phyloP scores from a whole-genome alignment of 208 protist species.

The Trypanosoma melophagium region DNA sequence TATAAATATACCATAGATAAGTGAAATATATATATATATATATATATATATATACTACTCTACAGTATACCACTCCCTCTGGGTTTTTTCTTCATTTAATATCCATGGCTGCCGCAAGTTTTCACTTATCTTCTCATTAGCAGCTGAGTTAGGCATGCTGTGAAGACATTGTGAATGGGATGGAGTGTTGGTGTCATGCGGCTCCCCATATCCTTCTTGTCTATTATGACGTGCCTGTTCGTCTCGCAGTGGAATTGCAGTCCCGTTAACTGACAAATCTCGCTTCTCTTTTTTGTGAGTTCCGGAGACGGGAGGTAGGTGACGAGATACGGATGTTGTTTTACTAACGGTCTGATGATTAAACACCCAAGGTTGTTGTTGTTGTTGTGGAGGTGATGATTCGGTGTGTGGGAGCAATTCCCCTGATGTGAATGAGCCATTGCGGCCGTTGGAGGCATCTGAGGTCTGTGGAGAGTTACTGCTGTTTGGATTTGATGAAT shows the following conservation, averaged over 20 bases:
- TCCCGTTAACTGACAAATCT: too few species aligned
- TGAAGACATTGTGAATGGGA: background rate
- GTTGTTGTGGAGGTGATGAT: background rate
- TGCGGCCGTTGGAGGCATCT: too few species aligned
- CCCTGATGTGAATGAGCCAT: too few species aligned
- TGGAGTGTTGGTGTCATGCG: background rate
- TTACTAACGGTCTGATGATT: background rate
- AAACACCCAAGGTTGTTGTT: background rate
- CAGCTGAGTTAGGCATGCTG: too few species aligned
- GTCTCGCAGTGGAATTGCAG: too few species aligned
- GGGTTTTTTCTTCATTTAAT: slow-evolving; percentile 5
- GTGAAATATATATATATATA: slow-evolving; percentile 3
- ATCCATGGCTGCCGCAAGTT: slow-evolving; percentile 6
- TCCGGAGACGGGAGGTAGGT: background rate
- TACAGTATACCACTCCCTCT: slow-evolving; percentile 9
- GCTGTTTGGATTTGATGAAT: too few species aligned
- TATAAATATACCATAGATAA: slow-evolving; percentile 1
- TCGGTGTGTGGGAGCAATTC: too few species aligned
- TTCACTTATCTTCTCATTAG: background rate
- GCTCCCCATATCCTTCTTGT: too few species aligned
- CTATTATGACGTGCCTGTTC: too few species aligned
- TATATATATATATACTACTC: background rate
- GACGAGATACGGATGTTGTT: background rate
- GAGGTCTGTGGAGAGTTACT: too few species aligned
- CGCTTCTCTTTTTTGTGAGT: background rate